phyloP scores from a whole-genome alignment of 176 grass and related monocot genomes.

The Rhynchospora breviuscula region DNA sequence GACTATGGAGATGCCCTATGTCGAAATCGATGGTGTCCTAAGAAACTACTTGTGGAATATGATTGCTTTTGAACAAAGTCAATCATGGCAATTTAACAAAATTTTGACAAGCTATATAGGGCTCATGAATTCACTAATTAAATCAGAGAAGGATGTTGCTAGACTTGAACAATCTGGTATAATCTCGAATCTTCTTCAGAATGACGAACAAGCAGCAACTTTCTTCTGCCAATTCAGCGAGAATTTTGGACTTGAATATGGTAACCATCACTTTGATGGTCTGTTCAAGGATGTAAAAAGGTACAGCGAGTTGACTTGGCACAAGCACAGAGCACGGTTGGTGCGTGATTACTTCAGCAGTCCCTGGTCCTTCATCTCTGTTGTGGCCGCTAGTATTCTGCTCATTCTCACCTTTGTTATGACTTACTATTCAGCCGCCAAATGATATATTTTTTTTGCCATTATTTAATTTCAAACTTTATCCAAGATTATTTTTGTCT shows the following conservation, averaged over 20 bases:
- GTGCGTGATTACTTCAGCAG: constrained; percentile 34
- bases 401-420: neutral
- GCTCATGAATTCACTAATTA: constrained; percentile 34
- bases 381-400: neutral
- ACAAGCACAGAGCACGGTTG: neutral
- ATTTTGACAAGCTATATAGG: constrained; percentile 19
- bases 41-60: constrained; percentile 18
- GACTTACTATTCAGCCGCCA: neutral
- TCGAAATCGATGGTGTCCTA: constrained; percentile 16
- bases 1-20: constrained; percentile 28
- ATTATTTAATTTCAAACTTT: too few relatives aligned
- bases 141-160: constrained; percentile 2
- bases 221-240: constrained; percentile 14
- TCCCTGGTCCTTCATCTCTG: constrained; percentile 25
- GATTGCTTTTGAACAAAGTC: constrained; percentile 38
- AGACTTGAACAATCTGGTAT: neutral
- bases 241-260: fast-evolving
- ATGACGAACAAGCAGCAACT: fast-evolving
- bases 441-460: too few relatives aligned
- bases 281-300: neutral
- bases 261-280: constrained; percentile 3
- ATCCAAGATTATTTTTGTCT: neutral
- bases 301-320: neutral
- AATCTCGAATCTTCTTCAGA: neutral
- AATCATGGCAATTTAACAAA: neutral